phyloP scores from a whole-genome alignment of 345 rosid species.

The Leavenworthia alabamica region DNA sequence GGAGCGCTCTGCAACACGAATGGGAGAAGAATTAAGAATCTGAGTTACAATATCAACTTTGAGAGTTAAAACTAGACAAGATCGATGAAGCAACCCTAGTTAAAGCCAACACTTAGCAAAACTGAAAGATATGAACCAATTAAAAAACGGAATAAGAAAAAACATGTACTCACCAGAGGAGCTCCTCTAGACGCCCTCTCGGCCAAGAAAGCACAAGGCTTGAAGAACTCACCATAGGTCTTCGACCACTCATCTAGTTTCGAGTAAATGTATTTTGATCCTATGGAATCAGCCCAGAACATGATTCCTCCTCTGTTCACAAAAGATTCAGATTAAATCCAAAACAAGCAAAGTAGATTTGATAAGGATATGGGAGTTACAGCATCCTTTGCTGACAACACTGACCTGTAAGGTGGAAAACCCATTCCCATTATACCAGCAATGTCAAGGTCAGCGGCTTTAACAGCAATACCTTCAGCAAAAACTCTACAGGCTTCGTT shows the following conservation, averaged over 20 bases:
- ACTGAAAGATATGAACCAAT: background rate
- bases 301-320: constrained; percentile 78
- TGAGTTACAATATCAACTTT: background rate
- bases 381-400: background rate
- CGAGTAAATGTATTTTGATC: constrained; percentile 61
- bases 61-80: background rate
- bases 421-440: constrained; percentile 94
- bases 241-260: constrained; percentile 80
- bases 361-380: background rate
- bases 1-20: constrained; percentile 59
- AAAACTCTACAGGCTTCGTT: constrained; percentile 92
- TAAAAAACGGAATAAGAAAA: background rate
- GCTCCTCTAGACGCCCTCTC: constrained; percentile 70
- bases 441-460: constrained; percentile 91
- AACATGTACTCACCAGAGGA: constrained; percentile 43
- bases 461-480: constrained; percentile 87
- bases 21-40: background rate
- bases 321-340: background rate
- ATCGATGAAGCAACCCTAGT: background rate
- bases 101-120: background rate
- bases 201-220: constrained; percentile 83
- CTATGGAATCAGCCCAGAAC: constrained; percentile 91
- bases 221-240: constrained; percentile 74
- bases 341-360: background rate
- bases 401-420: constrained; percentile 85